phyloP scores from a whole-genome alignment of 129 eudicot species.

The Artemisia tridentata region DNA sequence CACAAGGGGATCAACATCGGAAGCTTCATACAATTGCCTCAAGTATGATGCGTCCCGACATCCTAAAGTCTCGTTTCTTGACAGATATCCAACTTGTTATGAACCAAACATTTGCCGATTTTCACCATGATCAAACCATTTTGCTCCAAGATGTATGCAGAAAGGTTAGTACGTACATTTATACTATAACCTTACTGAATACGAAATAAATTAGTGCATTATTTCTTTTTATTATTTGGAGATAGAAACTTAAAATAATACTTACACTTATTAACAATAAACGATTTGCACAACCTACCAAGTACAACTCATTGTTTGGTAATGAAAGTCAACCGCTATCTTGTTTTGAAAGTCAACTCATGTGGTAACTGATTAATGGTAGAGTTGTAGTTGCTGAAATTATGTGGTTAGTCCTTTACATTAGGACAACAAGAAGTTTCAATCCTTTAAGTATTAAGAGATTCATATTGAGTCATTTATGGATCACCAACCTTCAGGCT shows the following conservation, averaged over 20 bases:
- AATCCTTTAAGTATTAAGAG: constrained; percentile 9
- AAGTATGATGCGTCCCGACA: constrained; percentile 67
- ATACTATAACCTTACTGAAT: not conserved
- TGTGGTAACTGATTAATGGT: constrained; percentile 12
- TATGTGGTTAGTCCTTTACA: constrained; percentile 6
- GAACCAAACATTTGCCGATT: constrained; percentile 35
- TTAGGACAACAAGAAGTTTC: constrained; percentile 1
- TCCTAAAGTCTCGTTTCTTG: constrained; percentile 58
- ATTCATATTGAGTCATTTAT: constrained; percentile 4
- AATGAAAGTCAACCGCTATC: constrained; percentile 1
- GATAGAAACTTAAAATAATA: not conserved
- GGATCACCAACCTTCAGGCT: not conserved
- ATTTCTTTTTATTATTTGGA: not conserved
- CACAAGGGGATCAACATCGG: constrained; percentile 73
- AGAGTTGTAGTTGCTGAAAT: not conserved
- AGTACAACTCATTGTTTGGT: constrained; percentile 7
- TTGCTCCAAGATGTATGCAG: constrained; percentile 77
- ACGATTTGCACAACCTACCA: constrained; percentile 16
- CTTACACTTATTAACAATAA: not conserved
- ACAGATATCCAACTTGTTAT: constrained; percentile 55
- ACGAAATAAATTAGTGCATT: not conserved
- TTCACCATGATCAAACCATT: constrained; percentile 45
- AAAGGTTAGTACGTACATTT: constrained; percentile 44
- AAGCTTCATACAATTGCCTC: constrained; percentile 76
- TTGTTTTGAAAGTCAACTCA: constrained; percentile 6